Conservation (phyloP, 768 basidiomycete species). For the Hirschioporus abietinus region DNA sequence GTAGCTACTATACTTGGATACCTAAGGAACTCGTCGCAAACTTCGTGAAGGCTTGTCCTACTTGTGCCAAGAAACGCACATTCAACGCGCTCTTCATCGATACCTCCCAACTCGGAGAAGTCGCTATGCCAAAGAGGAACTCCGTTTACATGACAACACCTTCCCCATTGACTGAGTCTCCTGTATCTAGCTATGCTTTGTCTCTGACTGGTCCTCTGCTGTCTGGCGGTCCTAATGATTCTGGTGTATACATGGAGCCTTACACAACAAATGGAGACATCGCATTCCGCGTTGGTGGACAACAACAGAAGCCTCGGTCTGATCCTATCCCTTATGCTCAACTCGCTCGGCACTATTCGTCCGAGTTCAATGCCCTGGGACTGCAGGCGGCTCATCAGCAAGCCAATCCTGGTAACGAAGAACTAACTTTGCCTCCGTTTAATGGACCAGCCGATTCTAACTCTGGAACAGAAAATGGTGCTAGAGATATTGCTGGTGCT, state of each 20-base stretch:
- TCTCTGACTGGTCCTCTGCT: background rate
- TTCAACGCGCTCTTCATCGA: background rate
- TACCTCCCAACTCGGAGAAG: background rate
- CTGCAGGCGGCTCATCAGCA: background rate
- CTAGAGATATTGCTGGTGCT: background rate
- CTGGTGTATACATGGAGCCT: background rate
- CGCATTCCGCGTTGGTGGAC: background rate
- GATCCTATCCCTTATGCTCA: background rate
- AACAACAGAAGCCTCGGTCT: background rate
- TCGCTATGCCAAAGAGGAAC: background rate
- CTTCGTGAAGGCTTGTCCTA: conserved; percentile 77
- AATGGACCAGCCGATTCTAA: background rate
- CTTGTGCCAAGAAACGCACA: conserved; percentile 47
- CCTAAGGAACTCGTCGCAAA: conserved; percentile 78
- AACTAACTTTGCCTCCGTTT: background rate
- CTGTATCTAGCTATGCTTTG: background rate
- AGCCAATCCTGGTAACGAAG: background rate
- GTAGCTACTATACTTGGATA: conserved; percentile 73
- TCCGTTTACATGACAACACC: background rate
- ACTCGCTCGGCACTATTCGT: background rate
- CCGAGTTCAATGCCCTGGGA: background rate
- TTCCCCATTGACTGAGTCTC: background rate
- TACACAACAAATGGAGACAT: background rate
- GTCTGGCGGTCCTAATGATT: background rate
- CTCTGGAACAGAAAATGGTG: background rate